phyloP scores from a whole-genome alignment of 2,329 filamentous ascomycete genomes.

The Botrytis cinerea region DNA sequence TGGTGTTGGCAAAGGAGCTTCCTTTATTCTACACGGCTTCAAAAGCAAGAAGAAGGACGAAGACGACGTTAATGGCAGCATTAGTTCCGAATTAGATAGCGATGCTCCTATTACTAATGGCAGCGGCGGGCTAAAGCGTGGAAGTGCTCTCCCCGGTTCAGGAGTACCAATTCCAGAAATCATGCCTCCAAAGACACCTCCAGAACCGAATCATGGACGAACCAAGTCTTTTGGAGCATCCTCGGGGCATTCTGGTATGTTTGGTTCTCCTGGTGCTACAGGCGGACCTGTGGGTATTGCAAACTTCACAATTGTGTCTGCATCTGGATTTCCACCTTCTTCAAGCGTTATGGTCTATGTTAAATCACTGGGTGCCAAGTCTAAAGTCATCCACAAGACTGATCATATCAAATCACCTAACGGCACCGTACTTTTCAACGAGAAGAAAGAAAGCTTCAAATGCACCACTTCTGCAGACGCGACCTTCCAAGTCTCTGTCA shows the following conservation, averaged over 20 bases:
- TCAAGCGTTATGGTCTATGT: constrained; percentile 79
- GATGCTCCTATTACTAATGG: constrained; percentile 43
- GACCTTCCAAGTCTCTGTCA: constrained; percentile 83
- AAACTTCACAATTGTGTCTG: constrained; percentile 76
- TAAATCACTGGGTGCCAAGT: constrained; percentile 66
- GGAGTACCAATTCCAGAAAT: constrained; percentile 25
- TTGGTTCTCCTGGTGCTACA: constrained; percentile 45
- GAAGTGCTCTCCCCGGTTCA: constrained; percentile 25
- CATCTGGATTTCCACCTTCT: constrained; percentile 72
- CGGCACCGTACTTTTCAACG: constrained; percentile 68
- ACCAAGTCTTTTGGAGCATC: constrained; percentile 63
- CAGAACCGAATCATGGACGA: constrained; percentile 43
- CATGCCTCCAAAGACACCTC: constrained; percentile 35
- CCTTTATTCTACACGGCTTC: constrained; percentile 85
- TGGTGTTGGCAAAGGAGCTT: constrained; percentile 79
- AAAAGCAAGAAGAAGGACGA: constrained; percentile 66
- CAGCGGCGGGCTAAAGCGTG: constrained; percentile 30
- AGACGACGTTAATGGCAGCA: constrained; percentile 24
- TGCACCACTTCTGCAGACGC: constrained; percentile 76
- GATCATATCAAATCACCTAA: constrained; percentile 78
- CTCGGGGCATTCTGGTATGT: constrained; percentile 65
- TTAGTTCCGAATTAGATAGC: constrained; percentile 46
- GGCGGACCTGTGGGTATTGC: constrained; percentile 71
- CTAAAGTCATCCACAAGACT: constrained; percentile 85
- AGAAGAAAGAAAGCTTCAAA: constrained; percentile 70